phyloP scores from a whole-genome alignment of 1,284 basidiomycete genomes.

The Trichosporon ovoides region DNA sequence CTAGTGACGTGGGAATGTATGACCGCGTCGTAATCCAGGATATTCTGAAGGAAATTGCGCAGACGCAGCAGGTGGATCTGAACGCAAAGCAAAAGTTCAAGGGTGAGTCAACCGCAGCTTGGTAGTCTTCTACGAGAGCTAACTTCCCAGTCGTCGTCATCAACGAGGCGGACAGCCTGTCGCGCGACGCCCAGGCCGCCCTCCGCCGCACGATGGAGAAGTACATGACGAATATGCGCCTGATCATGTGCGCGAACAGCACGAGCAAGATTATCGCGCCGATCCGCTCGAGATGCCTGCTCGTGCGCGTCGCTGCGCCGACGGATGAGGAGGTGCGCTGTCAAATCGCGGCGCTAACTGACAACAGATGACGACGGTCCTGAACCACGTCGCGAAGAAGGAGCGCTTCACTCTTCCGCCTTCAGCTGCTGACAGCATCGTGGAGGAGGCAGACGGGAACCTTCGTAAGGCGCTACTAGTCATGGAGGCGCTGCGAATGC shows the following conservation, averaged over 20 bases:
- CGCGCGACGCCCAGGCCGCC: constrained; percentile 94
- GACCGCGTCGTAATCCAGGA: constrained; percentile 96
- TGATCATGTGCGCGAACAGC: constrained; percentile 96
- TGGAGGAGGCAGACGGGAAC: constrained; percentile 79
- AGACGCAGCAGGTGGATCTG: constrained; percentile 96
- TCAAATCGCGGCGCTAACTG: background rate
- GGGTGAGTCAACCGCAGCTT: constrained; percentile 53
- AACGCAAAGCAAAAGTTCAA: constrained; percentile 96
- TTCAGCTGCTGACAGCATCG: constrained; percentile 67
- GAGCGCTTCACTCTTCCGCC: constrained; percentile 77
- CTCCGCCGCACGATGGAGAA: constrained; percentile 98
- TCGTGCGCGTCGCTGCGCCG: constrained; percentile 90
- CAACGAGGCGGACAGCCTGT: constrained; percentile 92
- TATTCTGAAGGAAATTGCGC: constrained; percentile 95
- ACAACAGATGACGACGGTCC: constrained; percentile 69
- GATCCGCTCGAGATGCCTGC: constrained; percentile 88
- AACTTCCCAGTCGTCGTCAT: constrained; percentile 76
- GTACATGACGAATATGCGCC: constrained; percentile 95
- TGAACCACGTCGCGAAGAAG: constrained; percentile 73
- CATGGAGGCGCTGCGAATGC: constrained; percentile 93
- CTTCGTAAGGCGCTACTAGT: constrained; percentile 90
- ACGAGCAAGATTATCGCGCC: constrained; percentile 95
- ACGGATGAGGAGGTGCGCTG: constrained; percentile 63
- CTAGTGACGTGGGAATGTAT: constrained; percentile 96
- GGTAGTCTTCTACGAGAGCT: background rate